Evolutionary conservation across 1,284 basidiomycete genomes (phyloP).

Genomic region (Tremellales sp.): DNA sequence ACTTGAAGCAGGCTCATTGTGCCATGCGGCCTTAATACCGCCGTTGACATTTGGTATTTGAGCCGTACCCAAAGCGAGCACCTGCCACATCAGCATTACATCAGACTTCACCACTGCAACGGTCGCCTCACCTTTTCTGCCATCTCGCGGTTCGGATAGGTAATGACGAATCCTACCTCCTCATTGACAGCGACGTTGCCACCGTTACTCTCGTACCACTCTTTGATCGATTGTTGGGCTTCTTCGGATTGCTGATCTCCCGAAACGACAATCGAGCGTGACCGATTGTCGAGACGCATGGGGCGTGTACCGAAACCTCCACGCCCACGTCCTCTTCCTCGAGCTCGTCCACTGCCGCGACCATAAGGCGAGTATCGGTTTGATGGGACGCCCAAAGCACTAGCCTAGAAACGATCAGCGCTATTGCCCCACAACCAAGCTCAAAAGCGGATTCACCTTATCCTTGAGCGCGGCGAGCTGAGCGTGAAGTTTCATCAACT

Average conservation of each 20-base stretch:
- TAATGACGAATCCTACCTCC: slow-evolving; percentile 30
- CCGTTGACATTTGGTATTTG: slow-evolving; percentile 25
- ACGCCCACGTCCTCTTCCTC: slow-evolving; percentile 55
- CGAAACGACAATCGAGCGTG: slow-evolving; percentile 72
- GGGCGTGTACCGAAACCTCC: slow-evolving; percentile 53
- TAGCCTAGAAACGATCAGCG: slow-evolving; percentile 19
- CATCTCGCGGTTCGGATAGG: slow-evolving; percentile 38
- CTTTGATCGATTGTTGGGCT: slow-evolving; percentile 58
- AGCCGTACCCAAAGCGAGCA: slow-evolving; percentile 34
- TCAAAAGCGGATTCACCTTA: too few species aligned
- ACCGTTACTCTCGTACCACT: slow-evolving; percentile 73
- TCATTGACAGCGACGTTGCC: slow-evolving; percentile 19
- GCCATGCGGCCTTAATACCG: slow-evolving; percentile 28
- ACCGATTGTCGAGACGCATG: slow-evolving; percentile 87
- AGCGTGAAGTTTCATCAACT: slow-evolving; percentile 36
- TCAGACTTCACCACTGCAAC: neutral
- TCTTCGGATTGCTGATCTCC: slow-evolving; percentile 54
- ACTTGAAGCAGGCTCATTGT: slow-evolving; percentile 7
- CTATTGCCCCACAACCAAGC: slow-evolving; percentile 52
- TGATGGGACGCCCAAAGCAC: slow-evolving; percentile 39
- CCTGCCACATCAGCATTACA: slow-evolving; percentile 18
- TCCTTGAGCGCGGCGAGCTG: slow-evolving; percentile 38
- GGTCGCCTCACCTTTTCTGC: slow-evolving; percentile 42
- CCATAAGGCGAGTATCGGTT: slow-evolving; percentile 55
- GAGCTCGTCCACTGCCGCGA: slow-evolving; percentile 60